Evolutionary conservation across 1,284 basidiomycete genomes (phyloP).

Genomic region (Fistulina hepatica): DNA sequence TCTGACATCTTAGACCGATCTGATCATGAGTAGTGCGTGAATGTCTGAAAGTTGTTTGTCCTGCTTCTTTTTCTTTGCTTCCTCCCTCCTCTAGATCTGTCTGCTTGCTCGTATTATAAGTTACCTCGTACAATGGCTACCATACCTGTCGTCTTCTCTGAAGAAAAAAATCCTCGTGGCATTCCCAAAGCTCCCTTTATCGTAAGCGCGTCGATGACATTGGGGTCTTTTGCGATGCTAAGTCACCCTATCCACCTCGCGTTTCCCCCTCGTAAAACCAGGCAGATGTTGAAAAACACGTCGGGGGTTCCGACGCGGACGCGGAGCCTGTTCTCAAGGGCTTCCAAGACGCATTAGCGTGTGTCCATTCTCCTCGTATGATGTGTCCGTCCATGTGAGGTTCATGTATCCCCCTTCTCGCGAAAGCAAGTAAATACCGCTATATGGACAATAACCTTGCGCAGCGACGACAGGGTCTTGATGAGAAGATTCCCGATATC

Average conservation of each 20-base stretch:
- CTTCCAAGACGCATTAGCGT: conserved; percentile 93
- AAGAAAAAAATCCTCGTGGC: conserved; percentile 74
- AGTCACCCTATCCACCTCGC: not conserved
- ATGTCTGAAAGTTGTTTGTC: too few relatives aligned
- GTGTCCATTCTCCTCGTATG: conserved; percentile 21
- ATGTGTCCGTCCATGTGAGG: conserved; percentile 12
- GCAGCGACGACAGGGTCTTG: conserved; percentile 69
- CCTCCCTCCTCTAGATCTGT: too few relatives aligned
- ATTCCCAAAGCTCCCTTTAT: conserved; percentile 95
- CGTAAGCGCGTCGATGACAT: too few relatives aligned
- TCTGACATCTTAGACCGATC: too few relatives aligned
- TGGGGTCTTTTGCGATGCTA: not conserved
- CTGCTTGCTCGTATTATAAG: not conserved
- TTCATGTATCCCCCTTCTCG: conserved; percentile 14
- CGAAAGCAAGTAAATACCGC: conserved; percentile 80
- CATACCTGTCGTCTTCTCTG: conserved; percentile 30
- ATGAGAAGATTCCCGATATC: conserved; percentile 96
- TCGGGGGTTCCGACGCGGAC: conserved; percentile 72
- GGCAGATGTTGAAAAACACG: conserved; percentile 76
- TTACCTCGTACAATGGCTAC: conserved; percentile 27
- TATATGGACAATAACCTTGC: conserved; percentile 92
- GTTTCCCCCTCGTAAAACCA: conserved; percentile 14
- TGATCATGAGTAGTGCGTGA: too few relatives aligned
- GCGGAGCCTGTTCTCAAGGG: conserved; percentile 72
- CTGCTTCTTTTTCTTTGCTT: too few relatives aligned